phyloP scores from a whole-genome alignment of 2,329 filamentous ascomycete genomes.

The Xylariaceae sp. region DNA sequence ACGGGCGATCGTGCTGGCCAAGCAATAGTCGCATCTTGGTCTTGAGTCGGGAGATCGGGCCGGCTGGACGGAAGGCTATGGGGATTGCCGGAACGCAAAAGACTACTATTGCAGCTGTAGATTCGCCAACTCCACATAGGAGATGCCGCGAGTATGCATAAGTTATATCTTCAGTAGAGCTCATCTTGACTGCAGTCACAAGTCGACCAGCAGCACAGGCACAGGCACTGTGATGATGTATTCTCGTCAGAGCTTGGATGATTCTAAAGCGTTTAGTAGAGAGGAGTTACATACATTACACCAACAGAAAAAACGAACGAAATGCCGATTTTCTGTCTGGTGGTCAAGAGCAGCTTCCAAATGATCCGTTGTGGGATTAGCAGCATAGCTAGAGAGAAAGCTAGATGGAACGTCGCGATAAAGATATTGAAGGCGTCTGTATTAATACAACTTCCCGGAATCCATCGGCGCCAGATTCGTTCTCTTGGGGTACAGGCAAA shows the following conservation, averaged over 20 bases:
- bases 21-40: no score
- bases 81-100: conserved; percentile 10
- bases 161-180: background rate
- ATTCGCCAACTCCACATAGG: conserved; percentile 14
- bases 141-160: conserved; percentile 11
- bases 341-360: conserved; percentile 50
- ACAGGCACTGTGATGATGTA: background rate
- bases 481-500: conserved; percentile 18
- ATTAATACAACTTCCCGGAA: conserved; percentile 19
- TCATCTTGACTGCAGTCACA: conserved; percentile 5
- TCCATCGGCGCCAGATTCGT: conserved; percentile 18
- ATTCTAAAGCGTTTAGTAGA: background rate
- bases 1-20: no score
- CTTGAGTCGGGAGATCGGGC: background rate
- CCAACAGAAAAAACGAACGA: conserved; percentile 28
- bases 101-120: conserved; percentile 5
- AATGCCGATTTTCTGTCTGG: conserved; percentile 33
- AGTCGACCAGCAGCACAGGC: background rate
- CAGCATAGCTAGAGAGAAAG: conserved; percentile 48
- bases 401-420: conserved; percentile 25
- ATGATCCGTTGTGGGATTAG: conserved; percentile 50
- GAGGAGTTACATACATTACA: conserved; percentile 14
- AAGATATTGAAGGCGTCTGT: conserved; percentile 7
- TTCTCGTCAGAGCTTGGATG: background rate
- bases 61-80: background rate